phyloP scores from a whole-genome alignment of 192 early-diverging fungal species.

The Mortierella alpina region DNA sequence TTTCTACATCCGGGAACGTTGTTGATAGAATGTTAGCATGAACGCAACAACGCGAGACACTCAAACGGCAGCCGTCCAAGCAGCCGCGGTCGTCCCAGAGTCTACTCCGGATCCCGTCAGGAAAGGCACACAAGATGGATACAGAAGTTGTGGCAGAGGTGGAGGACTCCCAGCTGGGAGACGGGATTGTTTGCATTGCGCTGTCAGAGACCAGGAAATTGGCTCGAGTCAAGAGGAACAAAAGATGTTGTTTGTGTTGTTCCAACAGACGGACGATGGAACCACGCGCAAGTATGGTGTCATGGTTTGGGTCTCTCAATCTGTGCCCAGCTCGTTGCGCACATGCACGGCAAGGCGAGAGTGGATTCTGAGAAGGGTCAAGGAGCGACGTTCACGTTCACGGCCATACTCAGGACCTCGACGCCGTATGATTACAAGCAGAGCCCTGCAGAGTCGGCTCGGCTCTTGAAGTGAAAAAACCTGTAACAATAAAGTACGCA shows the following conservation, averaged over 20 bases:
- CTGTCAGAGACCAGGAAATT: slow-evolving; percentile 43
- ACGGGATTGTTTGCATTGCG: slow-evolving; percentile 34
- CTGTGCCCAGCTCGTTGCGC: slow-evolving; percentile 53
- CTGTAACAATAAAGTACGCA: no score
- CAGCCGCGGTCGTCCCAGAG: slow-evolving; percentile 5
- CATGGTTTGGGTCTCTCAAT: slow-evolving; percentile 62
- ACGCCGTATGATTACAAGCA: slow-evolving; percentile 31
- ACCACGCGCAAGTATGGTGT: slow-evolving; percentile 53
- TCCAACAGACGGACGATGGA: slow-evolving; percentile 50
- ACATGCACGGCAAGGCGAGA: slow-evolving; percentile 54
- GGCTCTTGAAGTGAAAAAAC: slow-evolving; percentile 6
- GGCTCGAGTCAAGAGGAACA: slow-evolving; percentile 46
- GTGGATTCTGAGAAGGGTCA: slow-evolving; percentile 52
- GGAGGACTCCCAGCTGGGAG: slow-evolving; percentile 16
- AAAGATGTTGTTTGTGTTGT: slow-evolving; percentile 50
- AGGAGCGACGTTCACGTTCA: slow-evolving; percentile 56
- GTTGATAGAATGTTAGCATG: slow-evolving; percentile 40
- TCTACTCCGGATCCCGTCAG: background rate
- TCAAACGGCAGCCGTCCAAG: background rate
- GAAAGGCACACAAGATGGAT: background rate
- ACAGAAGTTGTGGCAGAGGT: background rate
- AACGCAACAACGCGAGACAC: slow-evolving; percentile 3
- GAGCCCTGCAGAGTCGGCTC: slow-evolving; percentile 20
- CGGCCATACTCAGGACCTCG: slow-evolving; percentile 25
- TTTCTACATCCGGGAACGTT: slow-evolving; percentile 38